Conservation (phyloP, 1,284 basidiomycete genomes). For the Trichosporon coremiiforme region DNA sequence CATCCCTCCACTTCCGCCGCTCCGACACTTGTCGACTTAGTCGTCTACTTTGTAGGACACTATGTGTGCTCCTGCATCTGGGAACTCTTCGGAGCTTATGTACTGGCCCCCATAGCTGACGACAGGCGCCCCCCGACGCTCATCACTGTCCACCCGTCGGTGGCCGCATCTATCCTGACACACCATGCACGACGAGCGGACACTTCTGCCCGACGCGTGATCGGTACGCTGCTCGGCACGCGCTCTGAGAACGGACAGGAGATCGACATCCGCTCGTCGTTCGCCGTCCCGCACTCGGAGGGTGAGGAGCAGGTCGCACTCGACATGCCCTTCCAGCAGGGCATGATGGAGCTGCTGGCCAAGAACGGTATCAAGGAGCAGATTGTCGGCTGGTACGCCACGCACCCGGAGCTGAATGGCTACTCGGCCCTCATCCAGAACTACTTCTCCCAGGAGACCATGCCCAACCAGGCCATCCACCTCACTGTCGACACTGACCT, state of each 20-base stretch:
- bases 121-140: slow-evolving; percentile 66
- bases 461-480: slow-evolving; percentile 86
- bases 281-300: slow-evolving; percentile 89
- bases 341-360: slow-evolving; percentile 80
- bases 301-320: slow-evolving; percentile 88
- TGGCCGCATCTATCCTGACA: slow-evolving; percentile 93
- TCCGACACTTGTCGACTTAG: not conserved
- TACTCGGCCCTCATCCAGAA: slow-evolving; percentile 98
- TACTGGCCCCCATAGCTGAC: slow-evolving; percentile 19
- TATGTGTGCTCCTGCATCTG: not conserved
- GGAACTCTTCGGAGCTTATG: not conserved
- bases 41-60: not conserved
- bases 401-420: slow-evolving; percentile 84
- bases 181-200: slow-evolving; percentile 88
- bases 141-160: slow-evolving; percentile 85
- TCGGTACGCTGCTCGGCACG: slow-evolving; percentile 90
- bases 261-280: slow-evolving; percentile 73
- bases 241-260: slow-evolving; percentile 70
- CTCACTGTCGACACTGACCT: slow-evolving; percentile 80
- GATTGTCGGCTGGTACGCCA: slow-evolving; percentile 68
- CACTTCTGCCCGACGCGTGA: slow-evolving; percentile 65
- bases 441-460: slow-evolving; percentile 92
- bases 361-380: slow-evolving; percentile 55
- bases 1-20: slow-evolving; percentile 4
- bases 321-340: slow-evolving; percentile 93